Conservation (phyloP, 352 stramenopile genomes). For the Phytopythium delawarense region DNA sequence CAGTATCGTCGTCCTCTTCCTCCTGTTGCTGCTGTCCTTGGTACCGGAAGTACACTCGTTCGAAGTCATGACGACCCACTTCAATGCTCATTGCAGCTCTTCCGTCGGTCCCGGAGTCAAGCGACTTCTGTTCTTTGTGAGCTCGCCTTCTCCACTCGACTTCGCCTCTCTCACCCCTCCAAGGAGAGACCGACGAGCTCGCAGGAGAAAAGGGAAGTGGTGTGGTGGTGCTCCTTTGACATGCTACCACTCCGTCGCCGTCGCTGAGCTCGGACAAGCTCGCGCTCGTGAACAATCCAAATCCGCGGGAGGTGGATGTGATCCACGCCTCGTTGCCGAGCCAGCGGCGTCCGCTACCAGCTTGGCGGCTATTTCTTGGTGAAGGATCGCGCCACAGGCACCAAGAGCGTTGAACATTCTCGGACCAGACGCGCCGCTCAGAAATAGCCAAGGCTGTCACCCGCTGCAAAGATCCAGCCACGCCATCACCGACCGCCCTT, state of each 20-base stretch:
- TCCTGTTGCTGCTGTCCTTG: conserved; percentile 3
- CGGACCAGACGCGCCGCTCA: background rate
- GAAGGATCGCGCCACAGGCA: background rate
- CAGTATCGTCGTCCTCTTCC: background rate
- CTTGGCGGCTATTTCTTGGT: conserved; percentile 1
- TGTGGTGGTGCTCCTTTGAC: background rate
- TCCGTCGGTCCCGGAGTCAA: background rate
- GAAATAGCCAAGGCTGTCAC: background rate
- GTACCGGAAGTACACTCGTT: background rate
- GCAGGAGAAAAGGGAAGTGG: background rate
- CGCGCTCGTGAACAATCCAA: background rate
- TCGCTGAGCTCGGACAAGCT: background rate
- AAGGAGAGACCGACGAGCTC: background rate
- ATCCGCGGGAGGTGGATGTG: background rate
- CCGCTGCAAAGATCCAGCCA: background rate
- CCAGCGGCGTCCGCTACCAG: background rate
- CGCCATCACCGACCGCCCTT: background rate
- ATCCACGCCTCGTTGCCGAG: background rate
- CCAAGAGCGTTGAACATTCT: background rate
- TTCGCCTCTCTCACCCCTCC: background rate
- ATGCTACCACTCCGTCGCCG: background rate
- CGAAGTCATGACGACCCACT: background rate
- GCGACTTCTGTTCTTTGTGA: background rate
- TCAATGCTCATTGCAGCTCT: conserved; percentile 1
- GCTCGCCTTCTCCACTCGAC: background rate